Evolutionary conservation across 2,329 filamentous ascomycete genomes (phyloP).

Genomic region (Verticillium dahliae): DNA sequence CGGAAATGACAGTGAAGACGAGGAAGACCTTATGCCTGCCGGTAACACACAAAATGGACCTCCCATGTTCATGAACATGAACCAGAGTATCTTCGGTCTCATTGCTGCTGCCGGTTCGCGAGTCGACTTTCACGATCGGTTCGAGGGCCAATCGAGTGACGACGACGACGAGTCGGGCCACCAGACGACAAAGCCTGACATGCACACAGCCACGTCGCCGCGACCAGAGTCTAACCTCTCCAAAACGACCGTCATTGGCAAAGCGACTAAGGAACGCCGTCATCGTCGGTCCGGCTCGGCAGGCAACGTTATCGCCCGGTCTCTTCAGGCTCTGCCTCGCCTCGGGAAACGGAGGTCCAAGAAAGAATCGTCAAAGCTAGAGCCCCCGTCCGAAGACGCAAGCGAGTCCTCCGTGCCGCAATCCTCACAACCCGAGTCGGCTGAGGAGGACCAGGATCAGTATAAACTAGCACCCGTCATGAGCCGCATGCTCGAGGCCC

Average conservation of each 20-base stretch:
- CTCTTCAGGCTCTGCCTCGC: slow-evolving; percentile 53
- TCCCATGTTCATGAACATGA: slow-evolving; percentile 65
- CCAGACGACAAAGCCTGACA: slow-evolving; percentile 14
- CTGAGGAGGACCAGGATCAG: slow-evolving; percentile 19
- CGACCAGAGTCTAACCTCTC: slow-evolving; percentile 23
- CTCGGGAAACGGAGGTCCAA: slow-evolving; percentile 18
- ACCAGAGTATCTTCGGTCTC: slow-evolving; percentile 90
- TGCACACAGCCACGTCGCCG: slow-evolving; percentile 31
- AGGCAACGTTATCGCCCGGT: slow-evolving; percentile 58
- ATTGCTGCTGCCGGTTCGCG: slow-evolving; percentile 82
- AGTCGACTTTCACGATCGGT: slow-evolving; percentile 74
- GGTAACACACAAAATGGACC: slow-evolving; percentile 26
- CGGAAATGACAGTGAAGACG: slow-evolving; percentile 40
- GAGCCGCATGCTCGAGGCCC: slow-evolving; percentile 70
- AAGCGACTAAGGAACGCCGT: slow-evolving; percentile 21
- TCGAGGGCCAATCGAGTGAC: slow-evolving; percentile 74
- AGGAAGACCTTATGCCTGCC: slow-evolving; percentile 39
- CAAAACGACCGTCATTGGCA: slow-evolving; percentile 25
- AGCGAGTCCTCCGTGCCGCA: slow-evolving; percentile 16
- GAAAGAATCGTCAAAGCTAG: slow-evolving; percentile 15
- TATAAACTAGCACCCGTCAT: slow-evolving; percentile 62
- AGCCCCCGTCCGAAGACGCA: slow-evolving; percentile 27
- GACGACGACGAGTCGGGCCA: slow-evolving; percentile 53
- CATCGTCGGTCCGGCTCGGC: slow-evolving; percentile 29
- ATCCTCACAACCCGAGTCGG: slow-evolving; percentile 1